phyloP scores from a whole-genome alignment of 2,329 filamentous ascomycete species.

The Periconia macrospinosa region DNA sequence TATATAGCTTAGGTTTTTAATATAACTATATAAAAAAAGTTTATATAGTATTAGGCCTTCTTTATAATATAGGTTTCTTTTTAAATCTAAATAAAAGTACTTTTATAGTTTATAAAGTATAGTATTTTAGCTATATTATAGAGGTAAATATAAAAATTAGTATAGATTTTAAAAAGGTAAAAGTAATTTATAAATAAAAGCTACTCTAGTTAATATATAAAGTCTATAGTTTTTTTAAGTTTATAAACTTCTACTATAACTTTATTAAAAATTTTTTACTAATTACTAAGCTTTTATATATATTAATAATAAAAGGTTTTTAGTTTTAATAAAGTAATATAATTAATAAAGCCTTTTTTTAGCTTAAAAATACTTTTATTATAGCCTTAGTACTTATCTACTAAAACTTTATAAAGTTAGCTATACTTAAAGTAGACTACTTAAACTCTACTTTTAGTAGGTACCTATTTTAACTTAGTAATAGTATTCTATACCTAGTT shows the following conservation, averaged over 20 bases:
- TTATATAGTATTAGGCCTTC: not conserved
- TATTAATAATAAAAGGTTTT: constrained; percentile 1
- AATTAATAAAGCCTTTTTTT: constrained; percentile 2
- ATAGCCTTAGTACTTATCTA: constrained; percentile 2
- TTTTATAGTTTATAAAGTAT: constrained; percentile 3
- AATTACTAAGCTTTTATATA: not conserved
- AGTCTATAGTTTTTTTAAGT: constrained; percentile 7
- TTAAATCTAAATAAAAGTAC: constrained; percentile 10
- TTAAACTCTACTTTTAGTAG: not conserved
- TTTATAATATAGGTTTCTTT: not conserved
- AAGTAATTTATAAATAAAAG: constrained; percentile 2
- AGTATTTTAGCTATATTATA: constrained; percentile 11
- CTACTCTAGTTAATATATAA: not conserved
- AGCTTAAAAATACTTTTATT: constrained; percentile 5
- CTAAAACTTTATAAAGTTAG: constrained; percentile 7
- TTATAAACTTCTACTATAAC: constrained; percentile 6
- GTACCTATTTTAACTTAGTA: not conserved
- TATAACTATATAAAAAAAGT: not conserved
- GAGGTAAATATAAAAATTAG: constrained; percentile 3
- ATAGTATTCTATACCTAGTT: not conserved
- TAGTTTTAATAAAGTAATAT: constrained; percentile 1
- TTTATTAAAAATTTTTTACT: constrained; percentile 6
- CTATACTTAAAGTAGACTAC: not conserved
- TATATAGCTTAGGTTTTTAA: not conserved
- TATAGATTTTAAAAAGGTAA: constrained; percentile 7